Evolutionary conservation across 106 monocot species (phyloP).

Genomic region (Dioscorea dumetorum): DNA sequence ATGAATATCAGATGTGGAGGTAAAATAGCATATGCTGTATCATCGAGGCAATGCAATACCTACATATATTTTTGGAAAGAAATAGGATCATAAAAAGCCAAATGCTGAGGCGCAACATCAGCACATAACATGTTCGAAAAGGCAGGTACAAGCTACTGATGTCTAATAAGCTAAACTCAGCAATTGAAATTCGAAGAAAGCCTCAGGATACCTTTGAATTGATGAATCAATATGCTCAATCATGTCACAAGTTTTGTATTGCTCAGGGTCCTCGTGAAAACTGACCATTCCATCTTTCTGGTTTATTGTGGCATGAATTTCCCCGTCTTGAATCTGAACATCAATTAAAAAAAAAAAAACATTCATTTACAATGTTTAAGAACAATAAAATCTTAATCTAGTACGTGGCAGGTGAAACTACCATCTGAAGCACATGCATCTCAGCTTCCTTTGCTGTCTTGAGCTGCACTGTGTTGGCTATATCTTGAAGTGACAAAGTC

Average conservation of each 20-base stretch:
- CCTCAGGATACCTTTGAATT: slow-evolving; percentile 57
- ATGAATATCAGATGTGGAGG: too few relatives aligned
- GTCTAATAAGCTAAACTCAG: background rate
- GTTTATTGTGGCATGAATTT: slow-evolving; percentile 94
- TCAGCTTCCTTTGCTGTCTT: slow-evolving; percentile 84
- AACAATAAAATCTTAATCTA: too few relatives aligned
- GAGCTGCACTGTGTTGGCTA: slow-evolving; percentile 77
- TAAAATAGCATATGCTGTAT: too few relatives aligned
- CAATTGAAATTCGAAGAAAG: background rate
- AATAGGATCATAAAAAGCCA: too few relatives aligned
- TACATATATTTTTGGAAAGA: too few relatives aligned
- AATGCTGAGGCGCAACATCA: background rate
- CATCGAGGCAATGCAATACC: too few relatives aligned
- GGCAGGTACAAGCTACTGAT: too few relatives aligned
- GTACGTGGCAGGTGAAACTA: slow-evolving; percentile 15
- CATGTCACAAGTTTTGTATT: slow-evolving; percentile 90
- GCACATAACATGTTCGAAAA: too few relatives aligned
- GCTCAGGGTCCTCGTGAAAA: slow-evolving; percentile 98
- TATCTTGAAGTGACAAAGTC: slow-evolving; percentile 95
- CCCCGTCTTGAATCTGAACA: slow-evolving; percentile 91
- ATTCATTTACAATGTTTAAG: too few relatives aligned
- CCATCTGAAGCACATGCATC: slow-evolving; percentile 95
- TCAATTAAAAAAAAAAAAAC: background rate
- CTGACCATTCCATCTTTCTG: slow-evolving; percentile 99
- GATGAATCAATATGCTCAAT: slow-evolving; percentile 78